A percentile compares a stretch with the other conserved stretches of the same genome.
Conservation (phyloP, 176 grass and related monocot genomes). For the Olyra latifolia region DNA sequence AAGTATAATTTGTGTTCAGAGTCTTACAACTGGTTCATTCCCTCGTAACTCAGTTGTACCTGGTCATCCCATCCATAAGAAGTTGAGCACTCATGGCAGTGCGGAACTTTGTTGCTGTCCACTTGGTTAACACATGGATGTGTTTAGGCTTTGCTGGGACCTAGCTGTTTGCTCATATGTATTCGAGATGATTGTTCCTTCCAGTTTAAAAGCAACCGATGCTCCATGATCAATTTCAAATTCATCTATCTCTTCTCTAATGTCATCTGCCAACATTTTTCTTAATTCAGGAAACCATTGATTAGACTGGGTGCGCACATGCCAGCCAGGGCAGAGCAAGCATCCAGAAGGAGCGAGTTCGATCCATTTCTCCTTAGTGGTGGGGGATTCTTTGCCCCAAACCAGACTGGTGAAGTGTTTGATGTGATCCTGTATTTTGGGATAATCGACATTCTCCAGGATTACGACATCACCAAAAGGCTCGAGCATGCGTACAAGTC, state of each 20-base stretch:
- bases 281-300: slow-evolving; percentile 71
- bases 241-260: slow-evolving; percentile 25
- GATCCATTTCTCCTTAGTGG: slow-evolving; percentile 57
- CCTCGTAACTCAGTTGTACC: neutral
- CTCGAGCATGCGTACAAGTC: slow-evolving; percentile 90
- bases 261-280: slow-evolving; percentile 5
- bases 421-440: slow-evolving; percentile 92
- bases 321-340: slow-evolving; percentile 84
- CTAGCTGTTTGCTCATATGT: slow-evolving; percentile 56
- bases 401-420: slow-evolving; percentile 50
- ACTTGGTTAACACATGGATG: slow-evolving; percentile 46
- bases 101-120: slow-evolving; percentile 30
- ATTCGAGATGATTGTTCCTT: slow-evolving; percentile 41
- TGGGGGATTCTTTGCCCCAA: slow-evolving; percentile 54
- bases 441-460: slow-evolving; percentile 93
- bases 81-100: slow-evolving; percentile 37
- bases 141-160: slow-evolving; percentile 42
- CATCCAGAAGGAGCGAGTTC: slow-evolving; percentile 52
- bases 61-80: neutral
- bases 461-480: slow-evolving; percentile 70
- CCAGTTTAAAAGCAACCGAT: slow-evolving; percentile 14
- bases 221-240: slow-evolving; percentile 22
- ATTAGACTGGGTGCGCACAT: slow-evolving; percentile 77
- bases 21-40: neutral
- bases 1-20: neutral